A percentile compares a stretch with the other conserved stretches of the same genome.
phyloP scores from a whole-genome alignment of 805 yeast species.

The Ogataea paradorogensis region DNA sequence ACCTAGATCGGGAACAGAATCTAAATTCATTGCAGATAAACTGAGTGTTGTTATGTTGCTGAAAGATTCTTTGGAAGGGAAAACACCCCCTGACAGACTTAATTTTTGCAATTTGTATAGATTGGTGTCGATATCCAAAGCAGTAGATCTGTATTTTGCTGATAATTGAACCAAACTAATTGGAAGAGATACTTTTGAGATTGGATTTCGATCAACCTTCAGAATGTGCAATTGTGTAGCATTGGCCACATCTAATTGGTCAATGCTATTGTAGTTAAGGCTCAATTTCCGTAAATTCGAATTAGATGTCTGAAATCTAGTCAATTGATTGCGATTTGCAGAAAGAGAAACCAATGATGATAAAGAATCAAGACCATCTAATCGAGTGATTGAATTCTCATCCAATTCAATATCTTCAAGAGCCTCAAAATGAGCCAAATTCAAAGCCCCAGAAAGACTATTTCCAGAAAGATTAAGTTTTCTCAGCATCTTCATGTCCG shows the following conservation, averaged over 20 bases:
- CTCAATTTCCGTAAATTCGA: slow-evolving; percentile 36
- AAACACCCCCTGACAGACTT: slow-evolving; percentile 33
- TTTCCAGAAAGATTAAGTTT: slow-evolving; percentile 42
- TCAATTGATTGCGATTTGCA: slow-evolving; percentile 40
- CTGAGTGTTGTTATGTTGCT: slow-evolving; percentile 39
- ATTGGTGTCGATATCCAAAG: slow-evolving; percentile 26
- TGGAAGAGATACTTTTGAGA: slow-evolving; percentile 32
- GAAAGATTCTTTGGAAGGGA: slow-evolving; percentile 16
- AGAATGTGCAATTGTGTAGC: slow-evolving; percentile 42
- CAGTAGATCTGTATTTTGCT: slow-evolving; percentile 26
- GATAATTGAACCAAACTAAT: slow-evolving; percentile 42
- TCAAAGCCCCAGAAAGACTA: slow-evolving; percentile 31
- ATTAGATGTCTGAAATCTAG: slow-evolving; percentile 21
- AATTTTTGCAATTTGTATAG: slow-evolving; percentile 31
- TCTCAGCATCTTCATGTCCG: slow-evolving; percentile 38
- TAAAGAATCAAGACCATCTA: slow-evolving; percentile 37
- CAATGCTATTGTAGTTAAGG: slow-evolving; percentile 38
- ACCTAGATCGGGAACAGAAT: slow-evolving; percentile 39
- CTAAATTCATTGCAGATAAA: slow-evolving; percentile 48
- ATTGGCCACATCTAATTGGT: slow-evolving; percentile 30
- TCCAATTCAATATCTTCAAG: slow-evolving; percentile 44
- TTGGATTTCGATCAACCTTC: slow-evolving; percentile 41
- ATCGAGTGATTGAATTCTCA: slow-evolving; percentile 37
- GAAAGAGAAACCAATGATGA: slow-evolving; percentile 39
- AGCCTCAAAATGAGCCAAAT: slow-evolving; percentile 26